Percentiles rank a stretch among this genome's conserved stretches.
phyloP scores from a whole-genome alignment of 208 protist genomes.

The Porcisia hertigi region DNA sequence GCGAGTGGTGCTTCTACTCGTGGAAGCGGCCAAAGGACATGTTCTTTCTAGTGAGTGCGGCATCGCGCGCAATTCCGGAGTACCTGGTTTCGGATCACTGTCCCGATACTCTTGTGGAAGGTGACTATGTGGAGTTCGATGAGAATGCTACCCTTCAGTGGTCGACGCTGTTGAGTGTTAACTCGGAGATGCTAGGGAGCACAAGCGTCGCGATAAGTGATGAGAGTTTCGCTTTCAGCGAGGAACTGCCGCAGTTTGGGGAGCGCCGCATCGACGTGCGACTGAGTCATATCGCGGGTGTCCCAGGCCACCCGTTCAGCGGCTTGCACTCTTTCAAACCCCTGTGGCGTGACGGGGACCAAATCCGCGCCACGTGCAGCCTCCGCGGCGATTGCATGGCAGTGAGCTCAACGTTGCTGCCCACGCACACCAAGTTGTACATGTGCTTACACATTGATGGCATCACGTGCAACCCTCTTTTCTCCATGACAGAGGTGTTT shows the following conservation, averaged over 20 bases:
- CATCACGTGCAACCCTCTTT: conserved; percentile 26
- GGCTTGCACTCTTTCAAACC: conserved; percentile 72
- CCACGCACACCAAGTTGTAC: conserved; percentile 56
- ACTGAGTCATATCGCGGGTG: conserved; percentile 68
- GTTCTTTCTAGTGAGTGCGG: conserved; percentile 49
- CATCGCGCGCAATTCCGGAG: conserved; percentile 34
- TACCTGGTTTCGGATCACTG: conserved; percentile 67
- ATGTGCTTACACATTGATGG: conserved; percentile 49
- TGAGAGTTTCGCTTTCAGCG: conserved; percentile 63
- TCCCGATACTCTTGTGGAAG: conserved; percentile 50
- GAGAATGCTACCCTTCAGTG: conserved; percentile 73
- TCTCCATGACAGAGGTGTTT: conserved; percentile 62
- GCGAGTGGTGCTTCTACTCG: conserved; percentile 74
- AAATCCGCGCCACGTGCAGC: conserved; percentile 28
- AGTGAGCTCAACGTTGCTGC: conserved; percentile 70
- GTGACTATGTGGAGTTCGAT: conserved; percentile 75
- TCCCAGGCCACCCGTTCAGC: conserved; percentile 76
- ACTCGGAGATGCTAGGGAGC: conserved; percentile 53
- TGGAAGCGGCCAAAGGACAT: conserved; percentile 80
- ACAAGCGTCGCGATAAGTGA: conserved; percentile 53
- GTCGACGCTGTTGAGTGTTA: conserved; percentile 68
- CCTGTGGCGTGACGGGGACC: conserved; percentile 64
- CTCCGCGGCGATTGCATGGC: conserved; percentile 57
- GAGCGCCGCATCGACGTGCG: conserved; percentile 61
- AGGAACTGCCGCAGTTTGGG: conserved; percentile 48